Conservation (phyloP, 2,329 filamentous ascomycete species). For the Pestalotiopsis sp. region DNA sequence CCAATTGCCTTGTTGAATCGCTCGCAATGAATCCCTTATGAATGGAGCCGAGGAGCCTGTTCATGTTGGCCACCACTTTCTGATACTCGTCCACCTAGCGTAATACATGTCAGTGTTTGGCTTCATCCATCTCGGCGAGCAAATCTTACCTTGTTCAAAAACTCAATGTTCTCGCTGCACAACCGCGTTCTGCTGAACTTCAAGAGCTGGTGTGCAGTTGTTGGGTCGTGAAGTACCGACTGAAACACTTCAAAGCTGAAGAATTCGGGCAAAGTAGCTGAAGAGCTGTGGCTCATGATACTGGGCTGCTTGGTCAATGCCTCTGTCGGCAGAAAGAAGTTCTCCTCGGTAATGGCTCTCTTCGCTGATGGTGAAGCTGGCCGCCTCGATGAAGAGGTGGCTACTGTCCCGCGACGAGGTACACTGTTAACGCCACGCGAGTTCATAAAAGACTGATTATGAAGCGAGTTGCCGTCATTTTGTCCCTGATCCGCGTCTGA, state of each 20-base stretch:
- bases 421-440: not conserved
- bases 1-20: conserved; percentile 24
- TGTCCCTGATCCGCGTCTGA: not conserved
- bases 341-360: not conserved
- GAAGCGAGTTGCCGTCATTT: not conserved
- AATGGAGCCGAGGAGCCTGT: conserved; percentile 38
- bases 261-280: conserved; percentile 38
- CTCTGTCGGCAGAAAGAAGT: not conserved
- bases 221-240: conserved; percentile 43
- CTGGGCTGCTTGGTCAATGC: not conserved
- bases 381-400: not conserved
- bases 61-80: conserved; percentile 41
- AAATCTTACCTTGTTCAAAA: conserved; percentile 44
- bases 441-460: not conserved
- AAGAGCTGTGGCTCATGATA: conserved; percentile 2
- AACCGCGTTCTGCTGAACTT: conserved; percentile 42
- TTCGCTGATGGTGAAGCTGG: not conserved
- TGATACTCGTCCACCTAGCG: conserved; percentile 45
- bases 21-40: conserved; percentile 31
- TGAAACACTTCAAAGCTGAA: conserved; percentile 44
- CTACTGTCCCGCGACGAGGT: not conserved
- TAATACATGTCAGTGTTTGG: not conserved
- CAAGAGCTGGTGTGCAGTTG: conserved; percentile 44
- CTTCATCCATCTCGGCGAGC: conserved; percentile 3
- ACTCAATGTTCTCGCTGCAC: conserved; percentile 48